Evolutionary conservation across 352 stramenopile genomes (phyloP).

Genomic region (Sclerospora graminicola): DNA sequence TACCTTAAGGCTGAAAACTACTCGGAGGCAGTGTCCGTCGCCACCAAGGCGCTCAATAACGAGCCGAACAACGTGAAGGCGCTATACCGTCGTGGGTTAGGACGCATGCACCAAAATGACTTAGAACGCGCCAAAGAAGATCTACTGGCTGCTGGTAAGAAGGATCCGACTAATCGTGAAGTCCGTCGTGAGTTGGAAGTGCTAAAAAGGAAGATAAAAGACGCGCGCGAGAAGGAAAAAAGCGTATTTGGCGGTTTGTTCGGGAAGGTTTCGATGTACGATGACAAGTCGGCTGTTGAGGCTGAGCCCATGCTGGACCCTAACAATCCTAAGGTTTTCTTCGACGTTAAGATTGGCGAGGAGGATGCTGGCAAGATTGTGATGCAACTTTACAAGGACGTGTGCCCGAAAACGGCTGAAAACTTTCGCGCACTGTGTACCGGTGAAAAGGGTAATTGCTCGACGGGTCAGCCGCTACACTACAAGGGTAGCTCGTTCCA

Average conservation of each 20-base stretch:
- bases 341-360: conserved; percentile 93
- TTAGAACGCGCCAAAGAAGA: conserved; percentile 84
- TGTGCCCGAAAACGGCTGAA: conserved; percentile 94
- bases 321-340: conserved; percentile 97
- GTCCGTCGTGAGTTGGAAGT: conserved; percentile 65
- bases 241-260: conserved; percentile 94
- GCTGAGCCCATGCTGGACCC: conserved; percentile 41
- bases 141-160: conserved; percentile 66
- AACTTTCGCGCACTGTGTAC: conserved; percentile 98
- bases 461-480: conserved; percentile 83
- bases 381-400: conserved; percentile 95
- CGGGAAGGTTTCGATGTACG: conserved; percentile 94
- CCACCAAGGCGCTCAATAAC: conserved; percentile 77
- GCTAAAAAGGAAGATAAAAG: conserved; percentile 81
- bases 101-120: conserved; percentile 77
- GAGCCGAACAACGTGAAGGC: conserved; percentile 78
- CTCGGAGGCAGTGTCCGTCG: conserved; percentile 70
- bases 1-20: conserved; percentile 90
- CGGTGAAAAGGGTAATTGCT: conserved; percentile 91
- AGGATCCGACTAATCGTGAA: conserved; percentile 75
- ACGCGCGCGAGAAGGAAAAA: conserved; percentile 94
- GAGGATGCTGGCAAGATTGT: conserved; percentile 85
- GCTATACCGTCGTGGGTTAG: conserved; percentile 76
- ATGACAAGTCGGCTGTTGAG: conserved; percentile 91
- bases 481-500: conserved; percentile 98